These are phyloP conservation scores for Eremomyces bilateralis DNA, from an alignment of 495 filamentous ascomycete species.

Conservation along the genomic window DNA sequence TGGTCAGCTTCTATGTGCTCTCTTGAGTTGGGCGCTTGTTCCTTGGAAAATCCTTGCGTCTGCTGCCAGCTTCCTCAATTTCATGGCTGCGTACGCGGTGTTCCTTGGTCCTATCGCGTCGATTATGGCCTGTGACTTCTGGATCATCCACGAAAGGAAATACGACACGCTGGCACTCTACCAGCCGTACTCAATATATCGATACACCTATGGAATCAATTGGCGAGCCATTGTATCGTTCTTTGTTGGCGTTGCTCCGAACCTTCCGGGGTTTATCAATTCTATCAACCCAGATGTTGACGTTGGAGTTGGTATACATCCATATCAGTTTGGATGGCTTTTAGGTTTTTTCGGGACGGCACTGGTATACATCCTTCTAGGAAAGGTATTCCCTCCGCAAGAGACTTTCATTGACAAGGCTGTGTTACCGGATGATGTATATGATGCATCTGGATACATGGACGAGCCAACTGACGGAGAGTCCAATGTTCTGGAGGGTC, in stretches of 20 bases:
- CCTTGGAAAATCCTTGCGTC: constrained; percentile 43
- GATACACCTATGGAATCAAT: constrained; percentile 32
- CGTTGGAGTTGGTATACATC: constrained; percentile 26
- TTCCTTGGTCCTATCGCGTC: constrained; percentile 50
- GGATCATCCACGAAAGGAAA: constrained; percentile 36
- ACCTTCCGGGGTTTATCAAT: constrained; percentile 34
- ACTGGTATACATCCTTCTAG: constrained; percentile 25
- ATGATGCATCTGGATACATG: constrained; percentile 8
- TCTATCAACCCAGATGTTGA: constrained; percentile 24
- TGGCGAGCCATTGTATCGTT: constrained; percentile 45
- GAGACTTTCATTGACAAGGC: constrained; percentile 21
- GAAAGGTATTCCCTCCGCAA: constrained; percentile 17
- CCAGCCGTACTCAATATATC: constrained; percentile 31
- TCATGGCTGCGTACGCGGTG: constrained; percentile 33
- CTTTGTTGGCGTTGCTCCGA: constrained; percentile 37
- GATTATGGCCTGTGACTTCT: constrained; percentile 46
- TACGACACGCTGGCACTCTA: constrained; percentile 40
- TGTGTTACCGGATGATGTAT: constrained; percentile 15
- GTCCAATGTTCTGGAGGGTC: too few species aligned
- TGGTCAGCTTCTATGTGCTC: constrained; percentile 29
- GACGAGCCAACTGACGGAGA: too few species aligned
- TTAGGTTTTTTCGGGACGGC: constrained; percentile 28
- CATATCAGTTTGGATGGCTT: constrained; percentile 35
- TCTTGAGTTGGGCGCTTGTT: constrained; percentile 33
- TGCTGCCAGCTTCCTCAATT: constrained; percentile 33